These are phyloP conservation scores for Eutypa lata DNA, from an alignment of 2,329 filamentous ascomycete genomes.

Conservation along the genomic window DNA sequence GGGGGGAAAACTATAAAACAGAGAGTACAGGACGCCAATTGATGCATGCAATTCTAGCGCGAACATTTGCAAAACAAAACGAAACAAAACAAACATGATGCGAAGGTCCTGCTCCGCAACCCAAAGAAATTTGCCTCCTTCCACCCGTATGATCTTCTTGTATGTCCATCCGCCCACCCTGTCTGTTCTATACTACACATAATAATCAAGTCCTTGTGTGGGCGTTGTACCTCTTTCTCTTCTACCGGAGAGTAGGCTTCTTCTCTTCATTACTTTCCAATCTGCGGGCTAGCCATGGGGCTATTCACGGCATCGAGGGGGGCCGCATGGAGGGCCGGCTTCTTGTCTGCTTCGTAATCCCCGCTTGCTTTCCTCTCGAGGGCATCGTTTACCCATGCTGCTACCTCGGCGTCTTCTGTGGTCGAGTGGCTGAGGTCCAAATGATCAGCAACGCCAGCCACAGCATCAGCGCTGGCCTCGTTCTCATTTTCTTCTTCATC, in stretches of 20 bases:
- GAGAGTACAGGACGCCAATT: too few relatives aligned
- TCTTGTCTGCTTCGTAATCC: conserved; percentile 48
- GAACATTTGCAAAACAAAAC: too few relatives aligned
- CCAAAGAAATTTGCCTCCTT: too few relatives aligned
- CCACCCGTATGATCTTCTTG: too few relatives aligned
- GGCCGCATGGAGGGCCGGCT: conserved; percentile 84
- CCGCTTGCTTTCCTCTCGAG: conserved; percentile 64
- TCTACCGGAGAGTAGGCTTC: neutral
- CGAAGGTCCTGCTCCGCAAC: too few relatives aligned
- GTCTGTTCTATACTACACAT: too few relatives aligned
- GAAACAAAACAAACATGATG: too few relatives aligned
- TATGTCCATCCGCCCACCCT: too few relatives aligned
- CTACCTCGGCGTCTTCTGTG: conserved; percentile 76
- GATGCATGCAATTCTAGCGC: too few relatives aligned
- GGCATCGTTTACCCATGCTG: conserved; percentile 75
- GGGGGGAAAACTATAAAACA: too few relatives aligned
- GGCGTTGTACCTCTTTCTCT: too few relatives aligned
- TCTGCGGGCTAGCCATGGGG: conserved; percentile 41
- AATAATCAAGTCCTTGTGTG: too few relatives aligned
- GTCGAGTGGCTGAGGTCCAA: conserved; percentile 39
- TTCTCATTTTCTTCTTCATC: conserved; percentile 32
- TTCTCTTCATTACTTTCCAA: conserved; percentile 8
- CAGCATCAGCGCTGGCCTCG: conserved; percentile 34
- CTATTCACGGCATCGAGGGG: conserved; percentile 70
- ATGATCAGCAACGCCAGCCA: conserved; percentile 41